A percentile compares a stretch with the other conserved stretches of the same genome.
Conservation (phyloP, 2,329 filamentous ascomycete genomes). For the Fusarium falciforme region DNA sequence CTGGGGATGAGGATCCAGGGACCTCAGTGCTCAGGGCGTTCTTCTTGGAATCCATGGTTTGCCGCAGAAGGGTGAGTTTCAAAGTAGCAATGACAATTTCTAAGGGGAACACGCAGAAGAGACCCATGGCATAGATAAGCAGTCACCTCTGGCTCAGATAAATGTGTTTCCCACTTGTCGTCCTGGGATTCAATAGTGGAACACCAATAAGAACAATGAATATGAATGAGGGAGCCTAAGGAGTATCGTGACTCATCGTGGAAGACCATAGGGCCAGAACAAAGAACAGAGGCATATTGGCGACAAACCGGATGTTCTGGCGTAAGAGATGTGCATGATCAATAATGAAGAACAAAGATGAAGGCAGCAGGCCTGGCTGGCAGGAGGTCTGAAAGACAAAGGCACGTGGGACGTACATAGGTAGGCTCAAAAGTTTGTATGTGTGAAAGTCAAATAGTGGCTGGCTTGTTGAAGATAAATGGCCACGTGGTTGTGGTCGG, state of each 20-base stretch:
- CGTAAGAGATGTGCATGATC: background rate
- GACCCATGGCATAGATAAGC: background rate
- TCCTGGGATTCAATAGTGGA: background rate
- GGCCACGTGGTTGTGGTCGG: background rate
- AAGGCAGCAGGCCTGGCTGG: background rate
- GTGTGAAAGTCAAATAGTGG: background rate
- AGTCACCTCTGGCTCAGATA: background rate
- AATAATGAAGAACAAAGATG: background rate
- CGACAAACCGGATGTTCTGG: background rate
- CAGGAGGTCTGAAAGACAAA: background rate
- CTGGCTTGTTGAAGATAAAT: background rate
- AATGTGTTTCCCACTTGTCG: background rate
- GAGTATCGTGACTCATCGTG: background rate
- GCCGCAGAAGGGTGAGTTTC: background rate
- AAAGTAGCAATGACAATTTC: background rate
- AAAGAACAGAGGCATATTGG: background rate
- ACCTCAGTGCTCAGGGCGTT: background rate
- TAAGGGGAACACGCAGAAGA: too few species aligned
- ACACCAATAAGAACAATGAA: background rate
- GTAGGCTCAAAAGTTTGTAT: background rate
- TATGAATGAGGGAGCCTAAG: background rate
- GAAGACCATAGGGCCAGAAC: background rate
- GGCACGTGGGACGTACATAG: background rate
- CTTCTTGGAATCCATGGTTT: slow-evolving; percentile 2
- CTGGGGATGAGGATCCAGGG: background rate